These are phyloP conservation scores for Pseudozyma thailandica DNA, from an alignment of 1,284 basidiomycete genomes.

Conservation along the genomic window DNA sequence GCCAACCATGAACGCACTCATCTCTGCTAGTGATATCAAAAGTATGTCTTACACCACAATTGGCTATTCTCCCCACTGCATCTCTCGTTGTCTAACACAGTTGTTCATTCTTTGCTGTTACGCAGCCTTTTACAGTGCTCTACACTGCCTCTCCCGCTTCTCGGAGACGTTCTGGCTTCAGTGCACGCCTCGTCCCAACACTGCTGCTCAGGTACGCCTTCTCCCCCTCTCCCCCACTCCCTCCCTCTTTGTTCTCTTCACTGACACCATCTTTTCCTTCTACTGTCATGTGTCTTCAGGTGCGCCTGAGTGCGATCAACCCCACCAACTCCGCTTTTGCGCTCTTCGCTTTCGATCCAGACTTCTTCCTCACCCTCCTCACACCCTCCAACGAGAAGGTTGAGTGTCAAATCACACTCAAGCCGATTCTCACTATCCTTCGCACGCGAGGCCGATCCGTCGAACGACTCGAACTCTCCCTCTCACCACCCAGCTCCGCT, in stretches of 20 bases:
- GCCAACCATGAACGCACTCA: slow-evolving; percentile 52
- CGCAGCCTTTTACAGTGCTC: slow-evolving; percentile 35
- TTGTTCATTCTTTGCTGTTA: background rate
- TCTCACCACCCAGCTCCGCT: slow-evolving; percentile 14
- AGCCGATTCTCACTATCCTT: slow-evolving; percentile 51
- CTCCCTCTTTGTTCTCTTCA: background rate
- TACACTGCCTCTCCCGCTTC: slow-evolving; percentile 39
- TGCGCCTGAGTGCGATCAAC: slow-evolving; percentile 60
- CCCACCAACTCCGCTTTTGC: slow-evolving; percentile 60
- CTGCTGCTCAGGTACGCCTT: slow-evolving; percentile 18
- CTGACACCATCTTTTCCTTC: no score
- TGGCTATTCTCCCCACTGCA: background rate
- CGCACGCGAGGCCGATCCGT: slow-evolving; percentile 39
- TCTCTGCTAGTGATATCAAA: slow-evolving; percentile 47
- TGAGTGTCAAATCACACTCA: slow-evolving; percentile 56
- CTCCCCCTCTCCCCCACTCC: background rate
- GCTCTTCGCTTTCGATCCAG: slow-evolving; percentile 50
- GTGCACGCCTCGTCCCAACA: slow-evolving; percentile 16
- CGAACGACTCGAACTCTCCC: slow-evolving; percentile 39
- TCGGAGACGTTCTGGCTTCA: slow-evolving; percentile 50
- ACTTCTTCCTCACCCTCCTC: slow-evolving; percentile 50
- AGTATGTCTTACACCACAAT: slow-evolving; percentile 13
- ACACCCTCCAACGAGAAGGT: slow-evolving; percentile 11
- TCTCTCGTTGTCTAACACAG: background rate
- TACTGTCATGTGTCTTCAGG: slow-evolving; percentile 7